Evolutionary conservation across 2,329 filamentous ascomycete species (phyloP).

Genomic region (Apiospora saccharicola): DNA sequence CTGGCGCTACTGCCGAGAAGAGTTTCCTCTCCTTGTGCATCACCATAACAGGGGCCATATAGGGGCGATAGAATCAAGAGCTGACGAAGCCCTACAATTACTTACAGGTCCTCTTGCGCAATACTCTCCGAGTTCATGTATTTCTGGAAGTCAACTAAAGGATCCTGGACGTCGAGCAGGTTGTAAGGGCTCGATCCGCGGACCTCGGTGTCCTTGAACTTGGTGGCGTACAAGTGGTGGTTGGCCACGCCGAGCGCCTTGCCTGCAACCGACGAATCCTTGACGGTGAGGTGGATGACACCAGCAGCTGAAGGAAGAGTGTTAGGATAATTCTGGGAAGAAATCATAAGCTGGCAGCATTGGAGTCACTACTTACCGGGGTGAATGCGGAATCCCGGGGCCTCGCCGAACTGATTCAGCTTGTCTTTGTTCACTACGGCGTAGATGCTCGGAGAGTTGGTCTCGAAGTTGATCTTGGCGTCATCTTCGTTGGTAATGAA

Average conservation of each 20-base stretch:
- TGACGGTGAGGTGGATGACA: conserved; percentile 31
- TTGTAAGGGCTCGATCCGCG: conserved; percentile 47
- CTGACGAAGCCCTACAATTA: too few relatives aligned
- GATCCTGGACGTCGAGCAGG: conserved; percentile 45
- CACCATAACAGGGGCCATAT: too few relatives aligned
- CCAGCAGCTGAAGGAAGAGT: conserved; percentile 39
- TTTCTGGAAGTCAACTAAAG: conserved; percentile 48
- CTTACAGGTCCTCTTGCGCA: not conserved
- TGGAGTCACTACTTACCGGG: conserved; percentile 35
- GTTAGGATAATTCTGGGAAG: not conserved
- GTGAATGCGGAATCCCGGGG: conserved; percentile 47
- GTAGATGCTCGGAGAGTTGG: conserved; percentile 37
- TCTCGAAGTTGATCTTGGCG: not conserved
- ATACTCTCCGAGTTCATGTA: not conserved
- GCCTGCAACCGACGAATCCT: conserved; percentile 19
- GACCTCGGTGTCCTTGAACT: conserved; percentile 41
- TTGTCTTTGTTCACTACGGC: conserved; percentile 45
- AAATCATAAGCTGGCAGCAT: not conserved
- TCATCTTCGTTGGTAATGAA: not conserved
- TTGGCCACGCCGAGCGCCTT: conserved; percentile 24
- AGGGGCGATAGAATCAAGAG: too few relatives aligned
- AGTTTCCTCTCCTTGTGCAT: too few relatives aligned
- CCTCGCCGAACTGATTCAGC: conserved; percentile 43
- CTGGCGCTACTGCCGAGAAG: too few relatives aligned
- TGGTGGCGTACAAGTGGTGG: conserved; percentile 23